Evolutionary conservation across 192 early-diverging fungal species (phyloP).

Genomic region (Coemansia sp.): DNA sequence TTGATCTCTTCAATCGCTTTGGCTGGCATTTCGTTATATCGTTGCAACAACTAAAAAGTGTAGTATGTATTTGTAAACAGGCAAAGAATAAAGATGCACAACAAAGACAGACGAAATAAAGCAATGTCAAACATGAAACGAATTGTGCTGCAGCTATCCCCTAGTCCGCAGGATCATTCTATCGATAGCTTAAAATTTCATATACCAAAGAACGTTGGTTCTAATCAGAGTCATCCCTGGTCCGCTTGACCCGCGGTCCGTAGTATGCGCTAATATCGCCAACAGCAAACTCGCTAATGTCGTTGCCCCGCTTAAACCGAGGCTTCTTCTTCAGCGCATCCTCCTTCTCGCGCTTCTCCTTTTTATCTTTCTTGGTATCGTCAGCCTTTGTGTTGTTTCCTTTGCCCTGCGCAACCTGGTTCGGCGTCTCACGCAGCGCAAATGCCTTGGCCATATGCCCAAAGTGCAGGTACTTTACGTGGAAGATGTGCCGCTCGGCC

Average conservation of each 20-base stretch:
- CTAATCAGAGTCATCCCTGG: slow-evolving; percentile 10
- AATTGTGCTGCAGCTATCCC: background rate
- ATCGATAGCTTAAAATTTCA: too few species aligned
- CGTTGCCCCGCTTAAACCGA: slow-evolving; percentile 47
- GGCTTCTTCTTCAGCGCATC: slow-evolving; percentile 45
- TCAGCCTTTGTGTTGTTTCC: slow-evolving; percentile 51
- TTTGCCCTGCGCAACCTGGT: slow-evolving; percentile 56
- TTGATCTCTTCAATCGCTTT: slow-evolving; percentile 37
- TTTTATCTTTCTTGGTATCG: slow-evolving; percentile 36
- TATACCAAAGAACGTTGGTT: background rate
- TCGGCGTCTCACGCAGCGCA: slow-evolving; percentile 91
- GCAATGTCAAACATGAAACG: background rate
- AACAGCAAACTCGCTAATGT: slow-evolving; percentile 56
- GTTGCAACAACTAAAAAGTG: background rate
- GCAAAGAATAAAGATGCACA: background rate
- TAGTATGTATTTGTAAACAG: background rate
- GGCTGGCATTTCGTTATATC: background rate
- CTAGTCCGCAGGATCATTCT: slow-evolving; percentile 4
- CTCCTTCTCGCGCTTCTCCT: slow-evolving; percentile 44
- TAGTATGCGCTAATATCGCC: slow-evolving; percentile 53
- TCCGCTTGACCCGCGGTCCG: slow-evolving; percentile 36
- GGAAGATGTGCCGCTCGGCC: slow-evolving; percentile 88
- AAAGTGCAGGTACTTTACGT: slow-evolving; percentile 90
- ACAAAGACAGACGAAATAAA: background rate
- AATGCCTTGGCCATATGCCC: slow-evolving; percentile 97